A percentile compares a stretch with the other conserved stretches of the same genome.
These are phyloP conservation scores for Cyclospora cayetanensis DNA, from an alignment of 169 alveolate species.

Conservation along the genomic window DNA sequence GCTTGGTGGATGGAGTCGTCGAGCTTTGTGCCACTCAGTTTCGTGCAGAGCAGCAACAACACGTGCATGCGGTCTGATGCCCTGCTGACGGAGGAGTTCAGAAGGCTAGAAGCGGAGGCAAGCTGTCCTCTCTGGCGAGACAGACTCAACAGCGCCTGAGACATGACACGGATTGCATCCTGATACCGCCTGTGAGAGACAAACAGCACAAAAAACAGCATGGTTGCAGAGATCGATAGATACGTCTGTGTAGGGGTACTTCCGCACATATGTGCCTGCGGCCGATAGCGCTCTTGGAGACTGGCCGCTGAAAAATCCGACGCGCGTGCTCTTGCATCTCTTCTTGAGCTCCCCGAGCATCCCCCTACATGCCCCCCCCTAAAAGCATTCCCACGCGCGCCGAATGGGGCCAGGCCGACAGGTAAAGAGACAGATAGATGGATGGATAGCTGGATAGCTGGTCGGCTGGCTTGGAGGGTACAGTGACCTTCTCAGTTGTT, in stretches of 20 bases:
- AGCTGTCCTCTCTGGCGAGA: slow-evolving; percentile 80
- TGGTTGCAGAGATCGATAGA: too few species aligned
- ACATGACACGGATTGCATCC: slow-evolving; percentile 81
- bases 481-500: neutral
- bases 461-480: neutral
- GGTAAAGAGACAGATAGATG: too few species aligned
- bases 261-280: too few species aligned
- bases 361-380: neutral
- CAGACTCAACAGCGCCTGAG: slow-evolving; percentile 80
- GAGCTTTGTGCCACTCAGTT: slow-evolving; percentile 76
- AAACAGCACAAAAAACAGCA: neutral
- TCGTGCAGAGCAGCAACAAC: slow-evolving; percentile 82
- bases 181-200: slow-evolving; percentile 82
- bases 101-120: slow-evolving; percentile 79
- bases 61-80: slow-evolving; percentile 87
- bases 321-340: too few species aligned
- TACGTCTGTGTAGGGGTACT: too few species aligned
- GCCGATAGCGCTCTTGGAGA: too few species aligned
- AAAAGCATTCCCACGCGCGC: neutral
- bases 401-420: too few species aligned
- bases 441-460: too few species aligned
- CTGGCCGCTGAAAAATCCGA: too few species aligned
- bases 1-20: slow-evolving; percentile 84
- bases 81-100: slow-evolving; percentile 79
- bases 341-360: too few species aligned